These are phyloP conservation scores for Phytophthora hybrid DNA, from an alignment of 352 stramenopile species.

Conservation along the genomic window DNA sequence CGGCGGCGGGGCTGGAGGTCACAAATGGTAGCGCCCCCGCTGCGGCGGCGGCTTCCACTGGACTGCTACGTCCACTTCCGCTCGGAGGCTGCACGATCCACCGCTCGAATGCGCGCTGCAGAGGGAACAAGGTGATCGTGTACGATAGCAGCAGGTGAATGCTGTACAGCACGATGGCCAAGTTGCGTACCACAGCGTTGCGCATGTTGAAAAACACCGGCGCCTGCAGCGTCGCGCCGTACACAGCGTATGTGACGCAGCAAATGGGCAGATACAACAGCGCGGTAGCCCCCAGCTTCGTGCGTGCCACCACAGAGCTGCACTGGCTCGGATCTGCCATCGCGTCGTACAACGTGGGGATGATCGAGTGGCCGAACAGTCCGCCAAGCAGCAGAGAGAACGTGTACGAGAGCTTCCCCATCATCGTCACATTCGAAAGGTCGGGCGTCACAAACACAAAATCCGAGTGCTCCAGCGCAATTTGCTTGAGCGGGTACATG, in stretches of 20 bases:
- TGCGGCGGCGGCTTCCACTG: conserved; percentile 30
- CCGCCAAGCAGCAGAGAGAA: conserved; percentile 72
- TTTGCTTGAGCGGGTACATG: conserved; percentile 86
- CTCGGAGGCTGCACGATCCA: conserved; percentile 49
- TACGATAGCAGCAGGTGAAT: conserved; percentile 82
- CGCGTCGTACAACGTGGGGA: conserved; percentile 81
- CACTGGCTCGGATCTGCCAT: conserved; percentile 73
- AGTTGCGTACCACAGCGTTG: conserved; percentile 72
- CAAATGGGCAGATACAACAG: conserved; percentile 81
- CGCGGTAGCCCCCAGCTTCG: conserved; percentile 57
- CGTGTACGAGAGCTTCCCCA: conserved; percentile 76
- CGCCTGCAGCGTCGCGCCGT: conserved; percentile 75
- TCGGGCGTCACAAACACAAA: conserved; percentile 78
- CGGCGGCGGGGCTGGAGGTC: conserved; percentile 11
- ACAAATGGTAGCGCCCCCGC: conserved; percentile 36
- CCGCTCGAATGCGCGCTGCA: conserved; percentile 72
- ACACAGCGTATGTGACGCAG: conserved; percentile 79
- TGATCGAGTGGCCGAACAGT: conserved; percentile 75
- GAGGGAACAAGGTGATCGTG: conserved; percentile 69
- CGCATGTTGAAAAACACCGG: conserved; percentile 89
- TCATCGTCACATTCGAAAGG: conserved; percentile 55
- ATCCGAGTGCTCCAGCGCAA: conserved; percentile 63
- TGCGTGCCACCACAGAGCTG: conserved; percentile 55
- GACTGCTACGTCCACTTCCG: conserved; percentile 28
- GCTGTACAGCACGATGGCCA: conserved; percentile 79